Percentiles rank a stretch among this genome's conserved stretches.
phyloP scores from a whole-genome alignment of 2,329 filamentous ascomycete species.

The Pseudogymnoascus sp. region DNA sequence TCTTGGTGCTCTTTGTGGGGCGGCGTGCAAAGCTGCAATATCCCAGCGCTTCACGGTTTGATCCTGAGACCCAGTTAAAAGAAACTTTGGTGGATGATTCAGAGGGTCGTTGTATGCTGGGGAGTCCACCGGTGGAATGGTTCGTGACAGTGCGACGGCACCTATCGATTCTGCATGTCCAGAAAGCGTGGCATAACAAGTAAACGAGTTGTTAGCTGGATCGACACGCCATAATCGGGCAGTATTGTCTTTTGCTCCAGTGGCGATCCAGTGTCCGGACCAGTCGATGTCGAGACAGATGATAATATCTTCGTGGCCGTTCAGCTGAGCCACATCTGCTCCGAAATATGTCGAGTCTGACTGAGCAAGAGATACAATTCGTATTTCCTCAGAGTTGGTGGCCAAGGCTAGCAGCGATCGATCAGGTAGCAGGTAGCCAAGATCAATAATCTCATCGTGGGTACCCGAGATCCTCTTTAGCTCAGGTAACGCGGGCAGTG shows the following conservation, averaged over 20 bases:
- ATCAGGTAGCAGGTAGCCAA: conserved; percentile 76
- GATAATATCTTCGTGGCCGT: conserved; percentile 90
- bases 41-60: conserved; percentile 95
- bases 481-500: conserved; percentile 28
- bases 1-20: conserved; percentile 46
- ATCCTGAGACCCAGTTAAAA: conserved; percentile 91
- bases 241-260: conserved; percentile 93
- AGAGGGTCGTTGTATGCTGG: conserved; percentile 65
- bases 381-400: conserved; percentile 89
- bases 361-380: conserved; percentile 64
- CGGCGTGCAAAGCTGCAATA: conserved; percentile 44
- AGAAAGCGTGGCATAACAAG: conserved; percentile 73
- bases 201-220: conserved; percentile 61
- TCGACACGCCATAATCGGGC: conserved; percentile 87
- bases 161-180: conserved; percentile 93
- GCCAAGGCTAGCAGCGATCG: conserved; percentile 78
- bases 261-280: conserved; percentile 95
- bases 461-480: conserved; percentile 85
- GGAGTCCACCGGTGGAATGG: conserved; percentile 57
- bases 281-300: conserved; percentile 92
- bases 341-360: conserved; percentile 60
- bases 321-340: conserved; percentile 75
- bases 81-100: conserved; percentile 69
- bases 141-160: conserved; percentile 74
- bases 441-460: conserved; percentile 94